Percentiles rank a stretch among this genome's conserved stretches.
These are phyloP conservation scores for Hibiscus mutabilis DNA, from an alignment of 345 rosid species.

Conservation along the genomic window DNA sequence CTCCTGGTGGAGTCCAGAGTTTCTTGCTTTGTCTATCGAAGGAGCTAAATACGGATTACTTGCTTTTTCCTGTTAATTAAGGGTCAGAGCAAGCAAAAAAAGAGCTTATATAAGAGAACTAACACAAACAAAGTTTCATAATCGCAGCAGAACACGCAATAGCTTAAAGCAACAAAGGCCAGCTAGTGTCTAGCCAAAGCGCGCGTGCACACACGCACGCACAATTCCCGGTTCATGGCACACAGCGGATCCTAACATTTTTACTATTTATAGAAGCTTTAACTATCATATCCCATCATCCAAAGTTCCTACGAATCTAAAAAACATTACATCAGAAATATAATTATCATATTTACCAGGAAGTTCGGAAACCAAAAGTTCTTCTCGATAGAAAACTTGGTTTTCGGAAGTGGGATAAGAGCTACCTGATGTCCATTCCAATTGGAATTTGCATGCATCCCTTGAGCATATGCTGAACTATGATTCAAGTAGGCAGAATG, in stretches of 20 bases:
- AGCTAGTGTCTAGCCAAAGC: background rate
- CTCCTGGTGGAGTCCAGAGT: background rate
- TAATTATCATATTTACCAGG: background rate
- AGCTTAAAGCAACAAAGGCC: background rate
- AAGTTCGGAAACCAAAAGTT: background rate
- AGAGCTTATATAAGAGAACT: background rate
- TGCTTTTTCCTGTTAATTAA: background rate
- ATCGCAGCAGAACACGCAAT: background rate
- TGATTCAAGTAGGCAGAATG: constrained; percentile 13
- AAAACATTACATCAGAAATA: background rate
- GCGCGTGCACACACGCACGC: background rate
- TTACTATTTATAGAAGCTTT: background rate
- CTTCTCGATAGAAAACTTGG: constrained; percentile 1
- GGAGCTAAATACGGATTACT: background rate
- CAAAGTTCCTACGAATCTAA: background rate
- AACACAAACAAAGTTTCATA: background rate
- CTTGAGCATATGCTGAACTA: constrained; percentile 1
- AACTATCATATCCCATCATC: background rate
- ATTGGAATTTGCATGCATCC: constrained; percentile 10
- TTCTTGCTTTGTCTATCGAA: background rate
- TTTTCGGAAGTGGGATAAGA: background rate
- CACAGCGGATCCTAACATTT: background rate
- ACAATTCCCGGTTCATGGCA: background rate
- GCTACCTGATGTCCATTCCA: constrained; percentile 13
- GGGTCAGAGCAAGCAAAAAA: constrained; percentile 10